Conservation (phyloP, 306 rosid species). For the Gynostemma pentaphyllum region DNA sequence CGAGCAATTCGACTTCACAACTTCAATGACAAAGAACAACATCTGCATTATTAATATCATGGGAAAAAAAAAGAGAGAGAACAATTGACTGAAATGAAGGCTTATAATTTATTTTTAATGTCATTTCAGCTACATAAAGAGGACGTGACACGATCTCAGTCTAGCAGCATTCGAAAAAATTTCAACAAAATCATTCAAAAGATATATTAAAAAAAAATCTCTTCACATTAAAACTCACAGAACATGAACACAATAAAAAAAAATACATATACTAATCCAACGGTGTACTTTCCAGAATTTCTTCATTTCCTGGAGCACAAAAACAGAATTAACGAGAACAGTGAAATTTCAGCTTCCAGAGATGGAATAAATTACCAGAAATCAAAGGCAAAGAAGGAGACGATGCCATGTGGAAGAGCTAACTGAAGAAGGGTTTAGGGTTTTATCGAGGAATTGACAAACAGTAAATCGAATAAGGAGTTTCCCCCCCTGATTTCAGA, state of each 20-base stretch:
- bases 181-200: constrained; percentile 1
- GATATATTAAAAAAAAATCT: background rate
- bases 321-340: background rate
- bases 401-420: constrained; percentile 1
- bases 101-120: background rate
- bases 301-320: background rate
- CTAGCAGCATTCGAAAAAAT: background rate
- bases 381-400: background rate
- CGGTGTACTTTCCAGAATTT: background rate
- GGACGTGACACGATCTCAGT: background rate
- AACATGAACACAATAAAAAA: background rate
- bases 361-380: background rate
- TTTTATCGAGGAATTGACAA: background rate
- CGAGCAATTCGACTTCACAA: background rate
- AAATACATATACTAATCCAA: background rate
- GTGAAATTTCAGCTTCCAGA: background rate
- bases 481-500: background rate
- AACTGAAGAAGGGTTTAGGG: constrained; percentile 7
- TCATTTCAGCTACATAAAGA: background rate
- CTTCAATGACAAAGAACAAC: background rate
- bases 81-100: background rate
- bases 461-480: background rate
- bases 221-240: background rate
- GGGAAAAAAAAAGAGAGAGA: background rate
- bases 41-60: background rate